Conservation (phyloP, 2,329 filamentous ascomycete species). For the Ceratocystis cubensis region DNA sequence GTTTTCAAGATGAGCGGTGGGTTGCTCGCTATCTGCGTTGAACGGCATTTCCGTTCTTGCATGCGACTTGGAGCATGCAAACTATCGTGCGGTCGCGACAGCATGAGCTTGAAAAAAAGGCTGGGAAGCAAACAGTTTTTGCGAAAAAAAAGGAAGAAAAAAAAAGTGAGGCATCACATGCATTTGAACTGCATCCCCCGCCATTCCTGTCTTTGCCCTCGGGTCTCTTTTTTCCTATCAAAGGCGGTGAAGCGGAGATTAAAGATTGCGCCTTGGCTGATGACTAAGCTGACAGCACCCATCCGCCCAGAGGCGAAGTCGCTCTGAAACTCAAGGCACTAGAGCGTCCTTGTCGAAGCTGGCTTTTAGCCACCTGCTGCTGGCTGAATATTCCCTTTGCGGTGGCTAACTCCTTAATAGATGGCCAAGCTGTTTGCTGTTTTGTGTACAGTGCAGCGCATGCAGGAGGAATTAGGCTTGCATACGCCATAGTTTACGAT, state of each 20-base stretch:
- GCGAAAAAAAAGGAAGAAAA: no score
- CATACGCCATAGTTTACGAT: constrained; percentile 3
- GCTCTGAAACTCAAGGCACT: neutral
- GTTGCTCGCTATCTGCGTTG: neutral
- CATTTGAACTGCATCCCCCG: constrained; percentile 10
- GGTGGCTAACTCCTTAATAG: neutral
- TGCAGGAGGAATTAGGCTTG: constrained; percentile 4
- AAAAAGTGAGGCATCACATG: constrained; percentile 10
- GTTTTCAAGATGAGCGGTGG: no score
- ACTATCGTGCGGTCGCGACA: no score
- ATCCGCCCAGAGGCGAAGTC: neutral
- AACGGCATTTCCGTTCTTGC: neutral
- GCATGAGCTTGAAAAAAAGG: neutral
- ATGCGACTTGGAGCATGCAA: no score
- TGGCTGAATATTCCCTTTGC: neutral
- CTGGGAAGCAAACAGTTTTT: neutral
- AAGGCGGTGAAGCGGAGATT: neutral
- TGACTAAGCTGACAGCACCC: neutral
- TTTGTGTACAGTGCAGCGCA: neutral
- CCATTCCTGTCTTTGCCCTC: constrained; percentile 9
- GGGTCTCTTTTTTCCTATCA: neutral
- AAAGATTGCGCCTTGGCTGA: neutral
- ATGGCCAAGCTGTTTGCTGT: neutral
- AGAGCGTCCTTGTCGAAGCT: neutral
- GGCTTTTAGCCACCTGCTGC: neutral